Conservation (phyloP, 805 yeast species). For the Kuraishia borneana region DNA sequence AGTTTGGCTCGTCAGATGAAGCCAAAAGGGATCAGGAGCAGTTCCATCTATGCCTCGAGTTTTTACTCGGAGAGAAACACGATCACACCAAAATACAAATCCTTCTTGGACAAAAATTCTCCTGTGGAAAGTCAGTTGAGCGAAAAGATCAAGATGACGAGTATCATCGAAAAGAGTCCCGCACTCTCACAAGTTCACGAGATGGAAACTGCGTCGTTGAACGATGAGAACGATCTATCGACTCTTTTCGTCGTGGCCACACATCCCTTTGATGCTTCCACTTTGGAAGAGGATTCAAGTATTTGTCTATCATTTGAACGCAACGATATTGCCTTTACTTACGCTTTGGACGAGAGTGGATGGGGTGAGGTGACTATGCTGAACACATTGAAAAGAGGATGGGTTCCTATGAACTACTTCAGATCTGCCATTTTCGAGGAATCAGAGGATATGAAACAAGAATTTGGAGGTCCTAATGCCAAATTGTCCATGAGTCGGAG, state of each 20-base stretch:
- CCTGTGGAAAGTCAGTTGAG: neutral
- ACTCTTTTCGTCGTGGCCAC: slow-evolving; percentile 24
- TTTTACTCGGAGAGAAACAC: slow-evolving; percentile 2
- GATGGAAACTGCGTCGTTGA: neutral
- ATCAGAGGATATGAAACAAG: neutral
- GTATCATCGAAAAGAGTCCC: neutral
- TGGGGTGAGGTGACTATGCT: slow-evolving; percentile 81
- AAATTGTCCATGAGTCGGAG: slow-evolving; percentile 27
- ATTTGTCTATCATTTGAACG: slow-evolving; percentile 65
- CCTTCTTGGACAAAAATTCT: neutral
- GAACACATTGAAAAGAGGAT: slow-evolving; percentile 55
- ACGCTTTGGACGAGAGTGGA: slow-evolving; percentile 69
- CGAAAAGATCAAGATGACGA: neutral
- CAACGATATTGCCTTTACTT: slow-evolving; percentile 66
- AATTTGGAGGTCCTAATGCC: slow-evolving; percentile 15
- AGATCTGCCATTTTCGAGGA: slow-evolving; percentile 21
- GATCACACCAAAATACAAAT: neutral
- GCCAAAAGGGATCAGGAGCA: neutral
- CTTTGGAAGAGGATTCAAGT: slow-evolving; percentile 58
- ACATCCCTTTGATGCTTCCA: slow-evolving; percentile 22
- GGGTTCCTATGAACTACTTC: slow-evolving; percentile 83
- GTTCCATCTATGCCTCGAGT: slow-evolving; percentile 1
- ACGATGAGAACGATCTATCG: slow-evolving; percentile 10
- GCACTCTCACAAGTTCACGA: neutral
- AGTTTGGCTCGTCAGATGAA: neutral